Conservation (phyloP, 768 basidiomycete genomes). For the Leccinum uliginosum region DNA sequence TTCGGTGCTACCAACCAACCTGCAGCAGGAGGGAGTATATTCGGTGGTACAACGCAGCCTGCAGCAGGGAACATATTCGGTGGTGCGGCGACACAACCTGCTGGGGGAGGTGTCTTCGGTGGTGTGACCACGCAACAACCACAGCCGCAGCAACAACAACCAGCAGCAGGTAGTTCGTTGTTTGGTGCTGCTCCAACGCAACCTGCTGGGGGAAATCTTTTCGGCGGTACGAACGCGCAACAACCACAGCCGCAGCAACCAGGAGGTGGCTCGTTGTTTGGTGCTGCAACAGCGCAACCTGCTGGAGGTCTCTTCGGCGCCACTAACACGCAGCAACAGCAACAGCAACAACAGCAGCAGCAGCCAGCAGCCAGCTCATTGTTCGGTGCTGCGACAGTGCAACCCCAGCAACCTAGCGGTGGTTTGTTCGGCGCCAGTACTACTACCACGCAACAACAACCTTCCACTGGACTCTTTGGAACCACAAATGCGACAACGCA, state of each 20-base stretch:
- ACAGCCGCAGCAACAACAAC: background rate
- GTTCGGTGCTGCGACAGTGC: conserved; percentile 19
- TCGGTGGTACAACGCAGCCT: conserved; percentile 16
- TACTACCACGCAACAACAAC: conserved; percentile 19
- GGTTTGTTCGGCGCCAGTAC: conserved; percentile 14
- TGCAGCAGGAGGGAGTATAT: conserved; percentile 18
- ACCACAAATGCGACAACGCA: conserved; percentile 13
- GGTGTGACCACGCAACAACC: background rate
- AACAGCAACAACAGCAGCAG: background rate
- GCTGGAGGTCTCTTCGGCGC: conserved; percentile 2
- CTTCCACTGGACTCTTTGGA: conserved; percentile 25
- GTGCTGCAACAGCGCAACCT: background rate
- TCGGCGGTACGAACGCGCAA: conserved; percentile 7
- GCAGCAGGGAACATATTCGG: conserved; percentile 20
- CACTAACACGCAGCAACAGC: conserved; percentile 20
- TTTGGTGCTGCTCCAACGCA: conserved; percentile 21
- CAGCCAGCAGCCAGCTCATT: background rate
- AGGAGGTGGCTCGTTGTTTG: background rate
- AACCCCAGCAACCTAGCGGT: conserved; percentile 22
- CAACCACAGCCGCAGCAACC: background rate
- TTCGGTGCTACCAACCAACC: conserved; percentile 12
- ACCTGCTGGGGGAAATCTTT: conserved; percentile 19
- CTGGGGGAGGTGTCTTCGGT: conserved; percentile 20
- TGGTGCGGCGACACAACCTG: conserved; percentile 17
- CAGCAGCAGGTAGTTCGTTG: background rate